Base-by-base conservation (phyloP, 2,329 filamentous ascomycete species). In the Penicillium crustosum region DNA sequence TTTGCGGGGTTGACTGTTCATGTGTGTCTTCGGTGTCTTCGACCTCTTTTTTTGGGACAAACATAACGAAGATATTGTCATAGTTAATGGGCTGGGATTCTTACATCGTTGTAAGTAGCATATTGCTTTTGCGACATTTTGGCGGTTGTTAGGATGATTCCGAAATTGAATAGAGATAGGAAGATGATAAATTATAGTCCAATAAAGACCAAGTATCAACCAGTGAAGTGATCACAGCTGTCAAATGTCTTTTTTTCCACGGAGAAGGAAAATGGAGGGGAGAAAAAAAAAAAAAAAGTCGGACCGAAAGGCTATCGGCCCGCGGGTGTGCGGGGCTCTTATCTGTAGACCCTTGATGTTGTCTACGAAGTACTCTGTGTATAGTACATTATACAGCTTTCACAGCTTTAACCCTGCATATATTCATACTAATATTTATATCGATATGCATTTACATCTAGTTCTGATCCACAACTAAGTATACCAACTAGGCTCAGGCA, bases 81-180 rank as follows among this genome's bases (percentile, higher is more conserved):
- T 13, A 48, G 23, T 49, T 15, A 17, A 49, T 41, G 17, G 50
- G 23, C 17, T 9, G 33, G 43, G 17, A 36, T 48, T 86, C 76
- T 51, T 81, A 93, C 90, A 86, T 94, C 86, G 77, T 95, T 96
- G 79, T 96, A 96, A 68, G 90, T 94, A 74, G 94, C 87, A 80
- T 93, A 95, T 75, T 92, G 77, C 77, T 95, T 95, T 77, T 93
- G 83, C 65, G 89, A 84, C 89, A 93, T 93, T 60, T 80, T 88
- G 67, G 54, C 58, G 60, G 53, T 55, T 41, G 29, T 23, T 47
- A 48, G 55, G 27, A 43, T 25, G 38, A 49, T 41, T 44, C 5
- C 21, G 13, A 29, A 45, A 47, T 27, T 19, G 19, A 8, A 31
- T 23, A 43, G 8, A 52, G 6, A 39, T 35, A 42, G 8, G 21